Percentiles rank a stretch among this genome's conserved stretches.
Conservation (phyloP, 1,284 basidiomycete genomes). For the Stygiomarasmius scandens region DNA sequence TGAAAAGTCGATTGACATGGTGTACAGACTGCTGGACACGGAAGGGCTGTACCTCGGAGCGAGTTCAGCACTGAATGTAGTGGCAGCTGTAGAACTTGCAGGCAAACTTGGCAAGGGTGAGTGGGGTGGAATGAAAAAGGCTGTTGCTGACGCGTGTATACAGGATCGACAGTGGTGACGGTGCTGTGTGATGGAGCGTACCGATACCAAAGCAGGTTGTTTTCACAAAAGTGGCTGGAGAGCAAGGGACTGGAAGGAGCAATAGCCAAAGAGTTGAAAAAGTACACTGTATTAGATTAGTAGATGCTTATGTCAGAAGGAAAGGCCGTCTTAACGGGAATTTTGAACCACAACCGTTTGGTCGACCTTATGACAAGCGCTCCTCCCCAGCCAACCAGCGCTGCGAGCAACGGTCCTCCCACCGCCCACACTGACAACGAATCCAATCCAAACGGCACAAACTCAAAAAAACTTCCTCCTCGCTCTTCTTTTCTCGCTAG, state of each 20-base stretch:
- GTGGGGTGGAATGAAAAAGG: constrained; percentile 14
- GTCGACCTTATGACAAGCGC: constrained; percentile 1
- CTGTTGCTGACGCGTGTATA: not conserved
- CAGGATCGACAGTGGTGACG: constrained; percentile 88
- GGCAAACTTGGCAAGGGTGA: constrained; percentile 81
- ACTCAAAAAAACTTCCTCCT: constrained; percentile 3
- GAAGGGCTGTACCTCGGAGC: constrained; percentile 98
- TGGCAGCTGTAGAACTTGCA: constrained; percentile 89
- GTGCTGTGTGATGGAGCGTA: constrained; percentile 95
- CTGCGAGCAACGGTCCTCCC: not conserved
- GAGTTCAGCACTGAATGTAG: constrained; percentile 93
- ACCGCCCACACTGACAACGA: not conserved
- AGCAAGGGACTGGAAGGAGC: constrained; percentile 79
- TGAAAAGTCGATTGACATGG: constrained; percentile 88
- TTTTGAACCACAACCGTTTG: not conserved
- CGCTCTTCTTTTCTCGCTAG: constrained; percentile 45
- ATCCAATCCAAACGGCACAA: not conserved
- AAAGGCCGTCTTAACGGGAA: not conserved
- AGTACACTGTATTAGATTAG: constrained; percentile 88
- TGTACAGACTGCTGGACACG: constrained; percentile 90
- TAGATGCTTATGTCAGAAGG: not conserved
- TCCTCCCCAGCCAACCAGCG: not conserved
- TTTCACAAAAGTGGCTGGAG: constrained; percentile 94
- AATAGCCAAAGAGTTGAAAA: constrained; percentile 85
- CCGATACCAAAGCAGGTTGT: constrained; percentile 93